These are phyloP conservation scores for Russula emetica DNA, from an alignment of 768 basidiomycete species.

Conservation along the genomic window DNA sequence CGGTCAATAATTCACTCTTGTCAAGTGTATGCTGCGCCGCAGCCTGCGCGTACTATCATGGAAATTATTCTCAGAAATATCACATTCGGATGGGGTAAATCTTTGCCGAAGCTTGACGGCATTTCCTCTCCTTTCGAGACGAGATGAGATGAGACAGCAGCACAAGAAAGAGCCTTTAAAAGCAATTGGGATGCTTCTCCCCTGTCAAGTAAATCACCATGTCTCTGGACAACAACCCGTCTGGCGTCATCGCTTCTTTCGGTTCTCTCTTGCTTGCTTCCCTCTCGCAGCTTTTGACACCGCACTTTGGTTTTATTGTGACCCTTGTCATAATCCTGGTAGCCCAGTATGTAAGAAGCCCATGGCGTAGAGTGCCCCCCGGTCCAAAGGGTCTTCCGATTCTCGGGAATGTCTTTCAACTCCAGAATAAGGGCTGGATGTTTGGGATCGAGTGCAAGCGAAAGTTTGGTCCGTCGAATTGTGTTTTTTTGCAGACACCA, in stretches of 20 bases:
- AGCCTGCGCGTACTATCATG: no score
- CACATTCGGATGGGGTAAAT: no score
- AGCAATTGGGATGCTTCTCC: no score
- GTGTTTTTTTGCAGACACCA: background rate
- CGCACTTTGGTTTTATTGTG: background rate
- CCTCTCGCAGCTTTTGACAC: background rate
- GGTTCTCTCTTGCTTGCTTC: background rate
- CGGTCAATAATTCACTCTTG: no score
- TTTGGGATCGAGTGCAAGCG: background rate
- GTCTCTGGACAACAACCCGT: no score
- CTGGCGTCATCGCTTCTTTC: background rate
- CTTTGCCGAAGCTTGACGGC: no score
- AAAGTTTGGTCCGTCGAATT: background rate
- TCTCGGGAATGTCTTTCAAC: conserved; percentile 2
- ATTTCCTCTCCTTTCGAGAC: no score
- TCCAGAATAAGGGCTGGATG: conserved; percentile 1
- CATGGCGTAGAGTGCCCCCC: conserved; percentile 1
- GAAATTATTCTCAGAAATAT: no score
- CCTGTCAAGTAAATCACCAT: no score
- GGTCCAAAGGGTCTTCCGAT: conserved; percentile 6
- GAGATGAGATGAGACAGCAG: no score
- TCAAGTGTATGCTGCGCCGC: no score
- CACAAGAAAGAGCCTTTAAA: no score
- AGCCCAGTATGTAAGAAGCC: background rate
- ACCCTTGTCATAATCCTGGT: background rate